Conservation (phyloP, 73 alveolate species). For the Stentor roeselii region DNA sequence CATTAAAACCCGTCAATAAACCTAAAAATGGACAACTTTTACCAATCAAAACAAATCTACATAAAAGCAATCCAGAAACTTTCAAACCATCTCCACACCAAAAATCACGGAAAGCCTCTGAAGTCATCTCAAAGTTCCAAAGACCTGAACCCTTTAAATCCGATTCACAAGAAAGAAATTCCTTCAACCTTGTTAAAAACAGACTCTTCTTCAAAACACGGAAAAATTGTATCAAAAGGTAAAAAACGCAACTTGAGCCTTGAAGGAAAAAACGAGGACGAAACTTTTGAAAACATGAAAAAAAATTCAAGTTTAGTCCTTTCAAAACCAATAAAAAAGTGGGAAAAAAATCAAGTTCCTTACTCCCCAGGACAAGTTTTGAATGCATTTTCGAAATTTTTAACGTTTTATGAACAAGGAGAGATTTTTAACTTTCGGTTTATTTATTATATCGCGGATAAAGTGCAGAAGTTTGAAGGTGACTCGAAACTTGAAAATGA, state of each 20-base stretch:
- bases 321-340: too few species aligned
- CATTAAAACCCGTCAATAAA: too few species aligned
- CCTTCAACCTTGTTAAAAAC: background rate
- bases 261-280: background rate
- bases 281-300: background rate
- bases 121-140: too few species aligned
- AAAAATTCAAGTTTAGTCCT: background rate
- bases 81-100: too few species aligned
- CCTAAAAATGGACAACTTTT: too few species aligned
- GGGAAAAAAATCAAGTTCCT: background rate
- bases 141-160: too few species aligned
- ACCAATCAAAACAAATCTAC: too few species aligned
- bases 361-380: background rate
- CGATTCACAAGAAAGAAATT: too few species aligned
- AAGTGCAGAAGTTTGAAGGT: too few species aligned
- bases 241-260: background rate
- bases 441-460: background rate
- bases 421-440: background rate
- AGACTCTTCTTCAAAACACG: background rate
- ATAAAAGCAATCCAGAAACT: too few species aligned
- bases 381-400: background rate
- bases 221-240: background rate
- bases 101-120: too few species aligned
- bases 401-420: background rate
- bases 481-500: background rate